These are phyloP conservation scores for Citrus sp. DNA, from an alignment of 345 rosid genomes.

Conservation along the genomic window DNA sequence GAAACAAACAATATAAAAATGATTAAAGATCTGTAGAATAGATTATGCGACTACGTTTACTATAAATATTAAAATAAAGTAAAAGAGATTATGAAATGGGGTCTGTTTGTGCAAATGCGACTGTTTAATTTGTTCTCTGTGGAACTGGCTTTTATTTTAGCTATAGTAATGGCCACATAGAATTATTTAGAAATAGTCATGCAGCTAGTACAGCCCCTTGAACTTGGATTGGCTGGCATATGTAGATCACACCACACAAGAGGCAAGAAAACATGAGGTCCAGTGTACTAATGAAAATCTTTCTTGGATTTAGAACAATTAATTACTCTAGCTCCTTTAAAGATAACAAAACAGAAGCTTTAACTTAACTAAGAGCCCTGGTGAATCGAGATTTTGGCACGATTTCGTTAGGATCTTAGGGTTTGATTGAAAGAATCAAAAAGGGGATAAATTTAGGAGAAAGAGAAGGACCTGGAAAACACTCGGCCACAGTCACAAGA, in stretches of 20 bases:
- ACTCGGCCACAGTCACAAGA: conserved; percentile 93
- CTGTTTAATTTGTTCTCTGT: conserved; percentile 2
- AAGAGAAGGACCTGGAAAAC: conserved; percentile 59
- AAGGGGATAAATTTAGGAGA: background rate
- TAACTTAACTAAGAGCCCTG: background rate
- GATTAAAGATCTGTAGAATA: conserved; percentile 18
- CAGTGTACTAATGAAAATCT: conserved; percentile 22
- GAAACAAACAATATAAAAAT: conserved; percentile 40
- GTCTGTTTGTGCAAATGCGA: conserved; percentile 3
- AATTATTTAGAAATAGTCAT: conserved; percentile 19
- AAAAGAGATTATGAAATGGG: conserved; percentile 13
- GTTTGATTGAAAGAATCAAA: background rate
- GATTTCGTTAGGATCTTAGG: background rate
- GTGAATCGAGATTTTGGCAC: background rate
- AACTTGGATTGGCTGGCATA: conserved; percentile 15
- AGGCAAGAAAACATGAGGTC: conserved; percentile 16
- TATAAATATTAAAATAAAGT: conserved; percentile 12
- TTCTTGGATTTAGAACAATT: conserved; percentile 29
- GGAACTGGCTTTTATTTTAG: conserved; percentile 12
- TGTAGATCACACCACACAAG: conserved; percentile 12
- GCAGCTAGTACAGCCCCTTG: background rate
- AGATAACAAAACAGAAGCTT: background rate
- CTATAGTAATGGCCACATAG: background rate
- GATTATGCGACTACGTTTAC: conserved; percentile 22
- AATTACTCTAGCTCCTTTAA: background rate